These are phyloP conservation scores for Coniosporium apollinis DNA, from an alignment of 495 filamentous ascomycete genomes.

Conservation along the genomic window DNA sequence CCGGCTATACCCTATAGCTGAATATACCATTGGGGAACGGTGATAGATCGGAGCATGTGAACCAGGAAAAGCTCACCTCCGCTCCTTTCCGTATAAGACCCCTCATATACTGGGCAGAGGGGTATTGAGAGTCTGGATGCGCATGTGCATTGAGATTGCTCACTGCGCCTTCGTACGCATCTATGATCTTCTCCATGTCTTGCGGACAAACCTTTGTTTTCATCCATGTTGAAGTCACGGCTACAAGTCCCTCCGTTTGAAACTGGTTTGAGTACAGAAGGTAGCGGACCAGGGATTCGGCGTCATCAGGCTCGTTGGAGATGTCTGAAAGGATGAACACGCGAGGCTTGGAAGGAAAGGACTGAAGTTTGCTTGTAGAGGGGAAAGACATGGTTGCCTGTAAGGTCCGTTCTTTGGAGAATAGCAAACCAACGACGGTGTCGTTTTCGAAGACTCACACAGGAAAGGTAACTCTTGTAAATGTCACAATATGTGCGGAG, in stretches of 20 bases:
- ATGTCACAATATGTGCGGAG: no score
- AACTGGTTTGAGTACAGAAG: constrained; percentile 29
- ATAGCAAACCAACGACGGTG: no score
- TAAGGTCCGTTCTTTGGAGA: no score
- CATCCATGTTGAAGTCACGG: constrained; percentile 28
- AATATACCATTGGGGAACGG: no score
- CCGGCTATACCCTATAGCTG: no score
- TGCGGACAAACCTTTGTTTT: constrained; percentile 20
- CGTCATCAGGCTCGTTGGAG: constrained; percentile 30
- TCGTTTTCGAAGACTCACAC: no score
- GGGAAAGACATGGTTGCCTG: neutral
- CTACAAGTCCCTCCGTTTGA: constrained; percentile 26
- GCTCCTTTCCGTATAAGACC: constrained; percentile 19
- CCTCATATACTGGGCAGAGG: constrained; percentile 18
- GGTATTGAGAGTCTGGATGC: constrained; percentile 21
- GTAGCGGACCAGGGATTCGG: constrained; percentile 27
- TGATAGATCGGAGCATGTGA: no score
- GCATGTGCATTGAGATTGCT: constrained; percentile 28
- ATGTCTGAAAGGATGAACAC: constrained; percentile 29
- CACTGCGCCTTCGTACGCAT: constrained; percentile 26
- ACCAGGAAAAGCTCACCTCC: no score
- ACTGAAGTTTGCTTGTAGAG: neutral
- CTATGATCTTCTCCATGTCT: constrained; percentile 25
- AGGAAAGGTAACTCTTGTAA: no score
- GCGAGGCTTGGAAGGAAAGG: constrained; percentile 9